Conservation (phyloP, 140 eudicot genomes). For the Anethum foeniculum region DNA sequence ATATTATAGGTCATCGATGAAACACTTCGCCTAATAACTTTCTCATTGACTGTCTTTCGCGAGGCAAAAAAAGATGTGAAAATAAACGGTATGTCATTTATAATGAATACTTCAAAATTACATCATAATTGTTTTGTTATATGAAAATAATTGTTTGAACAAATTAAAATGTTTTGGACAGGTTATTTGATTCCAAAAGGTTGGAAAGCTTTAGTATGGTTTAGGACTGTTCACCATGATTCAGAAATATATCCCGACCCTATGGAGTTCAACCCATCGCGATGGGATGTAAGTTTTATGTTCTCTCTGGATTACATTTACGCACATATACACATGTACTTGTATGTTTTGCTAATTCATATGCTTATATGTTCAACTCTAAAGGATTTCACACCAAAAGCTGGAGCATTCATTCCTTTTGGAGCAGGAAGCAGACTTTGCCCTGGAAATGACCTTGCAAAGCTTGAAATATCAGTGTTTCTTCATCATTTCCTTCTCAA, state of each 20-base stretch:
- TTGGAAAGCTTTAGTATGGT: conserved; percentile 73
- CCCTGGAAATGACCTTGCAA: conserved; percentile 95
- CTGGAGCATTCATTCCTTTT: conserved; percentile 78
- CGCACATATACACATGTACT: too few species aligned
- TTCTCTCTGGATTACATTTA: neutral
- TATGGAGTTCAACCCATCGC: conserved; percentile 57
- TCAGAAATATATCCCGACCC: conserved; percentile 53
- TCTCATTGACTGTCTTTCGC: conserved; percentile 61
- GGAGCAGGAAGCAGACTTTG: conserved; percentile 86
- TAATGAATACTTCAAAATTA: neutral
- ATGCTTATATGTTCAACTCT: neutral
- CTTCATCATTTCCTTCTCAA: conserved; percentile 76
- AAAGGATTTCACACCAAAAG: conserved; percentile 58
- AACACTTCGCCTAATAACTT: conserved; percentile 65
- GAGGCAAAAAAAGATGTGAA: conserved; percentile 62
- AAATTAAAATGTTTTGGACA: neutral
- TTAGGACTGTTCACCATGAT: conserved; percentile 61
- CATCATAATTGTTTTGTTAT: neutral
- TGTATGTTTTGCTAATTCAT: too few species aligned
- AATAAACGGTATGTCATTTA: conserved; percentile 33
- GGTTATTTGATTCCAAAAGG: conserved; percentile 78
- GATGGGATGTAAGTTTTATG: conserved; percentile 76
- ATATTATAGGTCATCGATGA: conserved; percentile 62
- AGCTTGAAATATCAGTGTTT: conserved; percentile 73
- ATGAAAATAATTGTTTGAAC: too few species aligned